phyloP scores from a whole-genome alignment of 2,329 filamentous ascomycete genomes.

The Phaeosphaeriaceae sp. region DNA sequence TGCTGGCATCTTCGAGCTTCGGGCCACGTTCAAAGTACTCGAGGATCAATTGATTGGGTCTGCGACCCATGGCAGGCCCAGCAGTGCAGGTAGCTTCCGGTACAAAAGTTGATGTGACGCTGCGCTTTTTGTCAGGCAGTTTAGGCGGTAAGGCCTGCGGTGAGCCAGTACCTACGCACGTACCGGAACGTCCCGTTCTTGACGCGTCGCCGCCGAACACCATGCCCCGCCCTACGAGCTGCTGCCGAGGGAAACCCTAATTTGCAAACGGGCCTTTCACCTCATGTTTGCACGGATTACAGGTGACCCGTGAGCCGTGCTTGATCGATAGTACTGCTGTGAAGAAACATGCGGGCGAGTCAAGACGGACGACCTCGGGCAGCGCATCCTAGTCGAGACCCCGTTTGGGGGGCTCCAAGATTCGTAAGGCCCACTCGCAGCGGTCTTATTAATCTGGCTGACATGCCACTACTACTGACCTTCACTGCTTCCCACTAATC shows the following conservation, averaged over 20 bases:
- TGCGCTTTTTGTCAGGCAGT: slow-evolving; percentile 12
- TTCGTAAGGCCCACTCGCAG: neutral
- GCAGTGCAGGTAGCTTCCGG: neutral
- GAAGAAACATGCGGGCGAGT: neutral
- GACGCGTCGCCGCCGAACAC: no score
- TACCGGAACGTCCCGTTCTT: neutral
- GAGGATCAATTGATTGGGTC: slow-evolving; percentile 83
- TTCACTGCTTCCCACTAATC: neutral
- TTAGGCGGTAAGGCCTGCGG: slow-evolving; percentile 13
- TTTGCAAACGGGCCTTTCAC: neutral
- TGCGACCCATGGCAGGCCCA: slow-evolving; percentile 71
- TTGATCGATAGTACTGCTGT: no score
- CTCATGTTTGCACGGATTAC: neutral
- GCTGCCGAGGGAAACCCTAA: neutral
- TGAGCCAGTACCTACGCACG: slow-evolving; percentile 1
- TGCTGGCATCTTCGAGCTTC: slow-evolving; percentile 88
- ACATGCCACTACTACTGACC: neutral
- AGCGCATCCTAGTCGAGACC: neutral
- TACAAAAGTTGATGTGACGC: slow-evolving; percentile 8
- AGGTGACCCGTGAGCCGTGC: no score
- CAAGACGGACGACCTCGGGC: neutral
- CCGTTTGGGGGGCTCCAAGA: neutral
- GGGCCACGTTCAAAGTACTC: slow-evolving; percentile 87
- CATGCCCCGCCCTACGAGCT: neutral
- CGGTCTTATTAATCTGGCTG: neutral